These are phyloP conservation scores for Funneliformis geosporum DNA, from an alignment of 192 early-diverging fungal species.

Conservation along the genomic window DNA sequence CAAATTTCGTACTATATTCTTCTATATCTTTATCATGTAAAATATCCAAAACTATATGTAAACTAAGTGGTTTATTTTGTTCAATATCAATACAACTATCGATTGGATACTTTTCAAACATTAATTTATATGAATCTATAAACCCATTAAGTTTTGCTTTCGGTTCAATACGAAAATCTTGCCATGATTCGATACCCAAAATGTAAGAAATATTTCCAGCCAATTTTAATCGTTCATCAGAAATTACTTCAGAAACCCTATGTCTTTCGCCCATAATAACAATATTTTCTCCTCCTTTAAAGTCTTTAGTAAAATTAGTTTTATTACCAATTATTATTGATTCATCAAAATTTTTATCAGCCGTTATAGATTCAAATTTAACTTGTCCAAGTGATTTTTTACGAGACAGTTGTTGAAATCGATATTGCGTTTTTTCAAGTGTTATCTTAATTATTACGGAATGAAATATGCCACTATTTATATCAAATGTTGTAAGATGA, in stretches of 20 bases:
- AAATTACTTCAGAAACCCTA: not conserved
- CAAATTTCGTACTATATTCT: not conserved
- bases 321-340: not conserved
- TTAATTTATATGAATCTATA: slow-evolving; percentile 1
- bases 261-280: slow-evolving; percentile 12
- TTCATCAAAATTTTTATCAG: not conserved
- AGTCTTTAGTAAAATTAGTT: not conserved
- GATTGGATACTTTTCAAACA: slow-evolving; percentile 18
- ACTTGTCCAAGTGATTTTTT: not conserved
- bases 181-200: not conserved
- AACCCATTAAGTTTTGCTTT: slow-evolving; percentile 8
- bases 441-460: slow-evolving; percentile 14
- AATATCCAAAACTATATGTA: slow-evolving; percentile 9
- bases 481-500: slow-evolving; percentile 11
- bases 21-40: not conserved
- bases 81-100: not conserved
- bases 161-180: not conserved
- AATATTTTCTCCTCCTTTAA: slow-evolving; percentile 19
- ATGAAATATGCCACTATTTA: not conserved
- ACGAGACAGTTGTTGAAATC: not conserved
- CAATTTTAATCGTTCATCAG: slow-evolving; percentile 17
- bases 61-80: not conserved
- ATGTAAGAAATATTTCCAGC: not conserved
- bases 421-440: slow-evolving; percentile 17
- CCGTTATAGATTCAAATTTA: not conserved